Conservation (phyloP, 805 yeast genomes). For the Starmerella apis region DNA sequence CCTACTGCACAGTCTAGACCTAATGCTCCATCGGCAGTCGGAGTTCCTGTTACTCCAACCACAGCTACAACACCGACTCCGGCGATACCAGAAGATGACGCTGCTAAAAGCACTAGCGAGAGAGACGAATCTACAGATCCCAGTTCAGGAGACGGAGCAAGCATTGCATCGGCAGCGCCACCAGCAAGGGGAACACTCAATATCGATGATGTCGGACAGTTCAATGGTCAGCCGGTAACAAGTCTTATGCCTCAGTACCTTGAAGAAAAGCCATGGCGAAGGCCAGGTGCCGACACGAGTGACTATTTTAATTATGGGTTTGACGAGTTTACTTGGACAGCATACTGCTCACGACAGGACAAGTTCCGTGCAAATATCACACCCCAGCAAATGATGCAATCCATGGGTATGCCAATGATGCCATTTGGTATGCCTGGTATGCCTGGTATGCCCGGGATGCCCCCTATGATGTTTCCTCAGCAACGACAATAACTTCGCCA, state of each 20-base stretch:
- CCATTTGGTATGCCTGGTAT: constrained; percentile 26
- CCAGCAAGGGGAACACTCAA: constrained; percentile 37
- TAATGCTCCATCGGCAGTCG: constrained; percentile 1
- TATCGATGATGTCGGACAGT: constrained; percentile 60
- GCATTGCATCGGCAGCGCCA: constrained; percentile 14
- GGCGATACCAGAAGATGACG: background rate
- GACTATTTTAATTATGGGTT: constrained; percentile 96
- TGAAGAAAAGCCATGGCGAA: constrained; percentile 96
- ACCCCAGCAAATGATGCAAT: constrained; percentile 59
- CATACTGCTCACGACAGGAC: constrained; percentile 82
- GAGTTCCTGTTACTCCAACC: constrained; percentile 2
- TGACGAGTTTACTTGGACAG: constrained; percentile 92
- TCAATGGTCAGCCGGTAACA: constrained; percentile 74
- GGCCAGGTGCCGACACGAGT: constrained; percentile 89
- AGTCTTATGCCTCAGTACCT: constrained; percentile 67
- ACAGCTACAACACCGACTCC: background rate
- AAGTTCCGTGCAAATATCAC: constrained; percentile 67
- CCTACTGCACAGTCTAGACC: constrained; percentile 17
- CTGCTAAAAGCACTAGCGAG: background rate
- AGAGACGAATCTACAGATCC: background rate
- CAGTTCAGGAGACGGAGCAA: background rate
- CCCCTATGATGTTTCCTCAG: constrained; percentile 18
- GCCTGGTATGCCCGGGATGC: constrained; percentile 8
- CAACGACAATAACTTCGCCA: background rate
- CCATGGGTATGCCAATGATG: constrained; percentile 30